Evolutionary conservation across 257 asterid species (phyloP).

Genomic region (Solanum raphanifolium): DNA sequence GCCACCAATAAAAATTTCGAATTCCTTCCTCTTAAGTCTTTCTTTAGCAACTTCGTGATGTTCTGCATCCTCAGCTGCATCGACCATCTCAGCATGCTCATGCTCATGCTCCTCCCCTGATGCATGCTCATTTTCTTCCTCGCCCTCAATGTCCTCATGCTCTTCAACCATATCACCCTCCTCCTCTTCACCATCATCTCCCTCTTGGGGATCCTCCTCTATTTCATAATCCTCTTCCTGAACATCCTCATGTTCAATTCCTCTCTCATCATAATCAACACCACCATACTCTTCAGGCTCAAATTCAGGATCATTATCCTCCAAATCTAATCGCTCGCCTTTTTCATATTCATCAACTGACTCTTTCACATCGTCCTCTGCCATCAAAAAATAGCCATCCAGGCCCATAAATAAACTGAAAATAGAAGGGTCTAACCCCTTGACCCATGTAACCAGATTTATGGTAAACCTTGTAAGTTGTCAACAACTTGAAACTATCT

Average conservation of each 20-base stretch:
- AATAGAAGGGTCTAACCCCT: conserved; percentile 6
- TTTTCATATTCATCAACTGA: conserved; percentile 71
- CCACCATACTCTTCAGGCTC: conserved; percentile 84
- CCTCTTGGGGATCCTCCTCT: conserved; percentile 62
- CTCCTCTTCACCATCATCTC: conserved; percentile 47
- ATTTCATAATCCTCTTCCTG: conserved; percentile 47
- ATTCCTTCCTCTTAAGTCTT: conserved; percentile 93
- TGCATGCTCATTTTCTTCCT: conserved; percentile 47
- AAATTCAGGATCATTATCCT: conserved; percentile 90
- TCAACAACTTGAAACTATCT: neutral
- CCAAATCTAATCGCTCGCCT: conserved; percentile 86
- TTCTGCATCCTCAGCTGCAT: conserved; percentile 79
- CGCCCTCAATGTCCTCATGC: conserved; percentile 59
- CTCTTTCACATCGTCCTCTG: conserved; percentile 61
- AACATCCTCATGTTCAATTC: conserved; percentile 55
- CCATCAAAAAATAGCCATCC: conserved; percentile 26
- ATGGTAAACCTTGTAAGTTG: neutral
- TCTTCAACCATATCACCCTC: conserved; percentile 53
- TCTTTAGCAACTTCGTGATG: conserved; percentile 75
- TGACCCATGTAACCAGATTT: neutral
- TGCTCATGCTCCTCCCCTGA: conserved; percentile 40
- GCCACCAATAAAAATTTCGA: conserved; percentile 94
- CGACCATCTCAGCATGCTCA: conserved; percentile 33
- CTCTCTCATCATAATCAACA: conserved; percentile 87
- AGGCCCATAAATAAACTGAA: conserved; percentile 15